Base-by-base conservation (phyloP, 192 early-diverging fungal genomes). In the Coemansia sp. region DNA sequence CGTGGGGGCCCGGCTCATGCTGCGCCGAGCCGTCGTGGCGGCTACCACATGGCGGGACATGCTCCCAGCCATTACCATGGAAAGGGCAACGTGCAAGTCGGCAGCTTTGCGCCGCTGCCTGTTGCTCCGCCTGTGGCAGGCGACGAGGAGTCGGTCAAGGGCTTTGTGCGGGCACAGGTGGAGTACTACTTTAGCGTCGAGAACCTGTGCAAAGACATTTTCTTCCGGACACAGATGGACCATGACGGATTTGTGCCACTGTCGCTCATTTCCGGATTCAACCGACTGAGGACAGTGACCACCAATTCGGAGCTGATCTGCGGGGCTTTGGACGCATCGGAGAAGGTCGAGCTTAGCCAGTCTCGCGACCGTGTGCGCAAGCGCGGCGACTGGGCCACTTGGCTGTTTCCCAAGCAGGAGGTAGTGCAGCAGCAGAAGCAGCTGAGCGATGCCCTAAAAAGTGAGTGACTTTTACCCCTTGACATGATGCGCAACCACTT, bases 181-280 rank as follows among this genome's bases (percentile, higher is more conserved):
- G 88, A 99, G 67, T 99, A 92, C 75, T 99, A 99, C 79, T 97
- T 97, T 60, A 93, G 90, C 41, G 83, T 96, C 37, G 94, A 97
- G 34, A 99, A 99, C 59, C 79, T 99, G 46, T 93, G 91, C 86
- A 90, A 89, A 47, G 96, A 99, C 68, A 81, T 97, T 15, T 99
- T 82, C 71, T 92, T 99, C 78, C 86, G 96, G 38, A 70, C 77
- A 37, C 89, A 95, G 61, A 99, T 99, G 94, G 84, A 93, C 47
- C 49, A 80, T 3, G 80, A 88, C 38, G 96, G 96, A 18, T 90
- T 78, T 56, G 90, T 99, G 18, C 81, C 86, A 5, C 62, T 97
- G 37, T 67, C 68, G 7, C 69, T 95, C 0, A 70, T 99, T 50
- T 84, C 87, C 19, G 82, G 81, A 42, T 99, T 99, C 70, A 95